Evolutionary conservation across 768 basidiomycete genomes (phyloP).

Genomic region (Suillus placidus): DNA sequence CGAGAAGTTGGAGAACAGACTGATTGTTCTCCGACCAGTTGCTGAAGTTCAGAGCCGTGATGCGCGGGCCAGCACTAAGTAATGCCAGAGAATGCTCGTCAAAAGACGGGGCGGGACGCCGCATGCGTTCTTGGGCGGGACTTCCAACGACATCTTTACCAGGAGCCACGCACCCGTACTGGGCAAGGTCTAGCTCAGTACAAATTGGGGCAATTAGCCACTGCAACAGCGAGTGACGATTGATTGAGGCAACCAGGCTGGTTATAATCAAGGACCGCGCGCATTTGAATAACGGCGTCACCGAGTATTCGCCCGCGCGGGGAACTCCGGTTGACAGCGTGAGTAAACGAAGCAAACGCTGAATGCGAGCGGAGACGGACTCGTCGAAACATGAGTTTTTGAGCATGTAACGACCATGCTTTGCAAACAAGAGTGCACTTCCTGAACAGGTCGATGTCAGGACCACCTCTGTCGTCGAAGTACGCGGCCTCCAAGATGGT

Average conservation of each 20-base stretch:
- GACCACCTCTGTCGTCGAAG: constrained; percentile 38
- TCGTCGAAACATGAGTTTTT: constrained; percentile 63
- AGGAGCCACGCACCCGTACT: constrained; percentile 60
- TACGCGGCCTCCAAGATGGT: constrained; percentile 63
- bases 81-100: constrained; percentile 52
- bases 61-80: constrained; percentile 56
- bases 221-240: constrained; percentile 58
- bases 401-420: constrained; percentile 65
- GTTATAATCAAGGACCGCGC: constrained; percentile 65
- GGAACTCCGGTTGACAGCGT: constrained; percentile 50
- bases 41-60: constrained; percentile 58
- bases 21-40: constrained; percentile 72
- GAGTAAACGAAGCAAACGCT: constrained; percentile 56
- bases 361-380: constrained; percentile 56
- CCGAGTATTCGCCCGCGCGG: constrained; percentile 52
- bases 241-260: constrained; percentile 62
- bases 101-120: constrained; percentile 55
- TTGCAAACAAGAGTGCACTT: constrained; percentile 66
- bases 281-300: constrained; percentile 55
- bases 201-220: constrained; percentile 62
- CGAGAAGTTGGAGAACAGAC: constrained; percentile 61
- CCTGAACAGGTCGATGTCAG: constrained; percentile 46
- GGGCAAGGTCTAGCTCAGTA: constrained; percentile 54
- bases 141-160: constrained; percentile 53
- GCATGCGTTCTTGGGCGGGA: constrained; percentile 49